These are phyloP conservation scores for Pseudozyma thailandica DNA, from an alignment of 1,284 basidiomycete species.

Conservation along the genomic window DNA sequence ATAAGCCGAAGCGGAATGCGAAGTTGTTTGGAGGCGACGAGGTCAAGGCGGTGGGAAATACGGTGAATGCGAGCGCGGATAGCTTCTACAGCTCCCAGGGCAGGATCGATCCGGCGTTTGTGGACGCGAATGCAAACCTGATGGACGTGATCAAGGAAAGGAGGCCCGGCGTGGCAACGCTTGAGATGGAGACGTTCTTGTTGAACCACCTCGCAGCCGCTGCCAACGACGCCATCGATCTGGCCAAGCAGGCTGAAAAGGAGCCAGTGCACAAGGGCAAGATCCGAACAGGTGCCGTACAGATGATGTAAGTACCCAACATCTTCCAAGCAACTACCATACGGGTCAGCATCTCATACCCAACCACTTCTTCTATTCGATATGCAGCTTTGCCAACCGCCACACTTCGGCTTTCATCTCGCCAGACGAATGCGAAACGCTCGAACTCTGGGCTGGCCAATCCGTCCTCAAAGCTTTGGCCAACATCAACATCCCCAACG, in stretches of 20 bases:
- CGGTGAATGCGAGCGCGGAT: constrained; percentile 52
- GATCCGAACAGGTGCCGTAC: constrained; percentile 80
- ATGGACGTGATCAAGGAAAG: constrained; percentile 72
- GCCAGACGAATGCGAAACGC: constrained; percentile 74
- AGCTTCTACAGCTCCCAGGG: constrained; percentile 87
- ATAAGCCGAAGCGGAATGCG: constrained; percentile 4
- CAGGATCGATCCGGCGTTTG: constrained; percentile 77
- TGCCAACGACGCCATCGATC: constrained; percentile 47
- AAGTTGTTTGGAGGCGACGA: constrained; percentile 26
- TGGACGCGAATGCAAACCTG: constrained; percentile 78
- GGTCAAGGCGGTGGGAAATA: constrained; percentile 44
- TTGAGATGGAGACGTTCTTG: constrained; percentile 67
- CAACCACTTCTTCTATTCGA: neutral
- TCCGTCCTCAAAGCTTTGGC: constrained; percentile 72
- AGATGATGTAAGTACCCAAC: constrained; percentile 73
- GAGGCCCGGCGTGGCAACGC: constrained; percentile 70
- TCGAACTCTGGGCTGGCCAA: constrained; percentile 77
- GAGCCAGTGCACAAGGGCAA: constrained; percentile 57
- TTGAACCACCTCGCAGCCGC: constrained; percentile 58
- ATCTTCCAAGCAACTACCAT: neutral
- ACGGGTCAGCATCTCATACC: neutral
- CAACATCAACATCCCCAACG: constrained; percentile 43
- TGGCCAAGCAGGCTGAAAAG: constrained; percentile 16
- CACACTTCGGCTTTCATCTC: constrained; percentile 80
- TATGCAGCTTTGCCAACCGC: constrained; percentile 76